Evolutionary conservation across 345 rosid genomes (phyloP), one percentile per base, ranked within the genome.

Genomic region (Diplotaxis tenuifolia): DNA sequence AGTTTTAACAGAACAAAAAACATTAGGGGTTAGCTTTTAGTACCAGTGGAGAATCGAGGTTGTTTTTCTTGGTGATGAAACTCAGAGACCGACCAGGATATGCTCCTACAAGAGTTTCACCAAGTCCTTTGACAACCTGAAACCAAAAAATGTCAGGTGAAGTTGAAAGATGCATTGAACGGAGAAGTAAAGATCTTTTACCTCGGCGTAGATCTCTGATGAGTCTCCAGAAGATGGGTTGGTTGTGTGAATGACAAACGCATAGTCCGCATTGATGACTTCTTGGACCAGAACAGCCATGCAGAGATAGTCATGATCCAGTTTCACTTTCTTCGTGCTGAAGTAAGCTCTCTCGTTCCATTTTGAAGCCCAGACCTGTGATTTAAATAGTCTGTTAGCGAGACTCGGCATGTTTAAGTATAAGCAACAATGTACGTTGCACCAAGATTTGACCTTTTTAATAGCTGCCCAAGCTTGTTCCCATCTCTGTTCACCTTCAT

Each of bases 211-310:
- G 65, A 95, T 90, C 86, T 95, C 99, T 45, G 96, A 85, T 31
- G 91, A 75, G 74, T 95, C 94, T 55, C 87, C 97, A 20, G 99
- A 90, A 40, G 96, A 90, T 12, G 99, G 99, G 83, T 95, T 95
- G 36, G 94, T 90, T 12, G 99, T 95, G 79, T 95, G 99, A 77
- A 95, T 92, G 81, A 95, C 99, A 64, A 90, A 95, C 9, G 99
- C 99, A 59, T 95, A 95, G 74, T 95, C 98, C 8, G 96, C 98
- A 79, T 87, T 90, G 74, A 92, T 92, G 74, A 92, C 72, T 85
- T 95, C 99, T 82, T 95, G 99, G 67, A 95, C 97, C 80, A 95
- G 85, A 42, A 95, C 98, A 81, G 99, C 97, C 99, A 95, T 90
- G 84, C 98, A 86, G 62, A 95, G 98, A 71, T 84, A 85, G 42